A percentile compares a stretch with the other conserved stretches of the same genome.
Conservation (phyloP, 495 filamentous ascomycete genomes). For the Choiromyces venosus region DNA sequence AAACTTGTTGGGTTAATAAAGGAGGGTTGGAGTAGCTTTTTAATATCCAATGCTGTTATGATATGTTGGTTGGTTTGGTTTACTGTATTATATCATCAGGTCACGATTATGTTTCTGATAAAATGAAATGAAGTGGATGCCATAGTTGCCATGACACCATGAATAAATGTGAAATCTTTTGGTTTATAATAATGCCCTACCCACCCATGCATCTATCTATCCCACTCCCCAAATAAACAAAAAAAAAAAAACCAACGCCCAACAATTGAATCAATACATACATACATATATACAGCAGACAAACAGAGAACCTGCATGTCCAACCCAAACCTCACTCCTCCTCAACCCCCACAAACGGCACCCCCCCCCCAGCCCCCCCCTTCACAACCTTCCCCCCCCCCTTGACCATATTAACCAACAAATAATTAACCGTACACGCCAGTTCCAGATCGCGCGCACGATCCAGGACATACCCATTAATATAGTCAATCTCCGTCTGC, state of each 20-base stretch:
- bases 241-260: neutral
- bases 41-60: neutral
- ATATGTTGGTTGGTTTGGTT: too few relatives aligned
- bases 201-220: too few relatives aligned
- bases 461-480: conserved; percentile 77
- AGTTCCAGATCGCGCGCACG: conserved; percentile 63
- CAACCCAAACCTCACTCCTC: neutral
- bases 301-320: neutral
- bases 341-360: conserved; percentile 42
- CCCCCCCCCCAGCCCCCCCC: conserved; percentile 42
- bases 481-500: conserved; percentile 70
- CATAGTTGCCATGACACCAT: neutral
- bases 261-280: neutral
- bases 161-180: neutral
- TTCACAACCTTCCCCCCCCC: conserved; percentile 49
- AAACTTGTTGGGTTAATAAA: too few relatives aligned
- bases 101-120: neutral
- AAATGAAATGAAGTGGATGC: neutral
- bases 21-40: neutral
- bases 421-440: conserved; percentile 61
- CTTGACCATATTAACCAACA: conserved; percentile 58
- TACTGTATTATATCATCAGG: neutral
- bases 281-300: neutral
- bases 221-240: neutral
- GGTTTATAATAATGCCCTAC: neutral